Percentiles rank a stretch among this genome's conserved stretches.
These are phyloP conservation scores for Myxozyma lipomycoides DNA, from an alignment of 805 yeast genomes.

Conservation along the genomic window DNA sequence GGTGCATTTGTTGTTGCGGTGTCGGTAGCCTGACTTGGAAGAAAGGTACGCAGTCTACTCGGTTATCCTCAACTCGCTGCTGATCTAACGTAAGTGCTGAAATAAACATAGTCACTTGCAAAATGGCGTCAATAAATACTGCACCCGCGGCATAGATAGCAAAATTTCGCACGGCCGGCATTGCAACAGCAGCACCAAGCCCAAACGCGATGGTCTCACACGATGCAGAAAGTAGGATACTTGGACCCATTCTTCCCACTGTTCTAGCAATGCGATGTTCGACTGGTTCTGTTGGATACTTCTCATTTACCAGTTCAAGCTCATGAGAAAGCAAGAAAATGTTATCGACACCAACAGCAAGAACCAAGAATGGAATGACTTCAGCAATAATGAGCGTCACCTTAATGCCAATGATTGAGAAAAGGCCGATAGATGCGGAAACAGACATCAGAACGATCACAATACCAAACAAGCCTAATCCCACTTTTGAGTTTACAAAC, in stretches of 20 bases:
- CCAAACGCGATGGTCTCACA: conserved; percentile 78
- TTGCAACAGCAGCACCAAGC: conserved; percentile 73
- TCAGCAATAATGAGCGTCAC: conserved; percentile 93
- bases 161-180: conserved; percentile 96
- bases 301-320: conserved; percentile 51
- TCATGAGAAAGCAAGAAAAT: conserved; percentile 84
- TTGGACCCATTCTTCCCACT: conserved; percentile 76
- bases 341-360: conserved; percentile 96
- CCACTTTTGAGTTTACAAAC: conserved; percentile 53
- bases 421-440: conserved; percentile 74
- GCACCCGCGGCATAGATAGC: conserved; percentile 90
- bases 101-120: conserved; percentile 80
- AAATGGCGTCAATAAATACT: conserved; percentile 63
- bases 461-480: conserved; percentile 81
- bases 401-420: conserved; percentile 69
- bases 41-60: conserved; percentile 64
- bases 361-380: conserved; percentile 86
- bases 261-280: conserved; percentile 61
- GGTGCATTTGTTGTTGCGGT: conserved; percentile 4
- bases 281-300: conserved; percentile 47
- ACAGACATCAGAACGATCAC: conserved; percentile 77
- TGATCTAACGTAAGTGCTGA: conserved; percentile 69
- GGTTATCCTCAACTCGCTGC: conserved; percentile 51
- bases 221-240: conserved; percentile 70
- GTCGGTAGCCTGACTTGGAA: conserved; percentile 33